Conservation (phyloP, 371 early-diverging fungal genomes). For the Funneliformis caledonium region DNA sequence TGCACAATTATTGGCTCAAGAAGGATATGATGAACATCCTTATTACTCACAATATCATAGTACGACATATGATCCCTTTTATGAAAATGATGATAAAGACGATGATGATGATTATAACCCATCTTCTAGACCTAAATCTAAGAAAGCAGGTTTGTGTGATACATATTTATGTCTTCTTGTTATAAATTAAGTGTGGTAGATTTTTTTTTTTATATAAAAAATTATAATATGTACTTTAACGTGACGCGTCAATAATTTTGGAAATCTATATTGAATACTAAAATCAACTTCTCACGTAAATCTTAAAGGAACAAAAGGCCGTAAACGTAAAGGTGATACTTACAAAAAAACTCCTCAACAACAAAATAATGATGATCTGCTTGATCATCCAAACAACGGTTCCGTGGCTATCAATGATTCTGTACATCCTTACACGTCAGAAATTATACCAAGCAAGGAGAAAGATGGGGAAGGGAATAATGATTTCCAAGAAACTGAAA, state of each 20-base stretch:
- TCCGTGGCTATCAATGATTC: conserved; percentile 1
- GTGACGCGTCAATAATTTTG: background rate
- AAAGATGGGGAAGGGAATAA: background rate
- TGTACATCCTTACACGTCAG: background rate
- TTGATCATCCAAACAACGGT: background rate
- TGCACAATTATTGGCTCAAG: conserved; percentile 77
- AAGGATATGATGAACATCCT: conserved; percentile 53
- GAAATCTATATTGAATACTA: background rate
- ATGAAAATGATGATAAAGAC: conserved; percentile 30
- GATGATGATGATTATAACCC: conserved; percentile 37
- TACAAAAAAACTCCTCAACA: background rate
- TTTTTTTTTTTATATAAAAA: background rate
- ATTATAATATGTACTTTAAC: background rate
- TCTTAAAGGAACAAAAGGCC: background rate
- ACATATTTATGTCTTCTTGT: background rate
- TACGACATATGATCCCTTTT: conserved; percentile 43
- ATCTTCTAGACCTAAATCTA: background rate
- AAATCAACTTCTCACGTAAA: background rate
- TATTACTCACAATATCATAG: conserved; percentile 73
- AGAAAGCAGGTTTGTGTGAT: conserved; percentile 6
- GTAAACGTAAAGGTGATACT: background rate
- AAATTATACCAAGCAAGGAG: background rate
- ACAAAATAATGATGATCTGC: background rate
- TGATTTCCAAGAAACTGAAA: conserved; percentile 4
- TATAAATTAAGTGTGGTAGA: background rate